phyloP scores from a whole-genome alignment of 352 stramenopile genomes.

The Pythium brachiatum region DNA sequence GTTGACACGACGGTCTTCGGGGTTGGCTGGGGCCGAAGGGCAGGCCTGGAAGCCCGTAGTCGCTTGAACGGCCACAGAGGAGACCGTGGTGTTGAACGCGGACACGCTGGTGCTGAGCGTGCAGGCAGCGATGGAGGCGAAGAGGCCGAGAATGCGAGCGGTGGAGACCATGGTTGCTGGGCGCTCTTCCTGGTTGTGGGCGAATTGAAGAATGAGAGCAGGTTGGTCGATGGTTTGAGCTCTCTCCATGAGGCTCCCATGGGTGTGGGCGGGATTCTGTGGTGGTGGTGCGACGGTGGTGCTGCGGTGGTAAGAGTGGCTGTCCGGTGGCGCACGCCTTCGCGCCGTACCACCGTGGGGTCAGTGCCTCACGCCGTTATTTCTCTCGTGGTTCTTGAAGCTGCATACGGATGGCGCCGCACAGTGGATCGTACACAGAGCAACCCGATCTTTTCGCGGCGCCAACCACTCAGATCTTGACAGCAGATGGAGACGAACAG shows the following conservation, averaged over 20 bases:
- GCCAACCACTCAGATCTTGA: background rate
- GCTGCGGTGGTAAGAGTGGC: background rate
- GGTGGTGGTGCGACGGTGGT: background rate
- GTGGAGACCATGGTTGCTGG: background rate
- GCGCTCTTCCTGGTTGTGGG: background rate
- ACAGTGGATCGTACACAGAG: background rate
- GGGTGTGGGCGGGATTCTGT: background rate
- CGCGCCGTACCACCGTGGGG: background rate
- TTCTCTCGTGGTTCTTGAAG: background rate
- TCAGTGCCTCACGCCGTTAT: background rate
- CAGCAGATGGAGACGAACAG: background rate
- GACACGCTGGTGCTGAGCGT: constrained; percentile 14
- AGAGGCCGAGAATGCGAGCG: background rate
- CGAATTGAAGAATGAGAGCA: background rate
- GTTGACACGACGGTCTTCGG: constrained; percentile 10
- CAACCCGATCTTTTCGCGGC: background rate
- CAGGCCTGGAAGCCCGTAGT: constrained; percentile 20
- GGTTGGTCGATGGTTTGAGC: too few species aligned
- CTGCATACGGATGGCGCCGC: background rate
- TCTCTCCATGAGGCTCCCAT: background rate
- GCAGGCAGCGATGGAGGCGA: background rate
- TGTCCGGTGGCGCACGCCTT: background rate
- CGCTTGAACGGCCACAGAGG: background rate
- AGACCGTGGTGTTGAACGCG: constrained; percentile 31
- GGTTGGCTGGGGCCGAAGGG: constrained; percentile 35